These are phyloP conservation scores for Colletotrichum sp. DNA, from an alignment of 2,329 filamentous ascomycete genomes.

Conservation along the genomic window DNA sequence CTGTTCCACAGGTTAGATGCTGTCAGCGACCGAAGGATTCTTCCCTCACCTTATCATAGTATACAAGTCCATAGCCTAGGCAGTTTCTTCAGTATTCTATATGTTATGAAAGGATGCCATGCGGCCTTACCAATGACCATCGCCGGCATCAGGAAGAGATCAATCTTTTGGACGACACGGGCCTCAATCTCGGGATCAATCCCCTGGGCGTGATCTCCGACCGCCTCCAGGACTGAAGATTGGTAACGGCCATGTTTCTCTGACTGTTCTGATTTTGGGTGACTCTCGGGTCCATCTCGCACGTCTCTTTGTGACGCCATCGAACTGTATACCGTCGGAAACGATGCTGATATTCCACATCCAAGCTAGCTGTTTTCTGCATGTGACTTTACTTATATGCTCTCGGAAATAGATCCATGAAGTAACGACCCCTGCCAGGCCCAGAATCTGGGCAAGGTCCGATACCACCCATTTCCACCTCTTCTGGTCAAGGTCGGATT, in stretches of 20 bases:
- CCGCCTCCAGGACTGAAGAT: not conserved
- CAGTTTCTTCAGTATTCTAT: no score
- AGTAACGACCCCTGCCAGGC: not conserved
- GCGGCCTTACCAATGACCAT: conserved; percentile 52
- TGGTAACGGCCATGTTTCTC: not conserved
- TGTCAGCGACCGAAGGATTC: no score
- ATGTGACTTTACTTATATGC: not conserved
- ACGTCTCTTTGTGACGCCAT: not conserved
- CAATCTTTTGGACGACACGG: conserved; percentile 55
- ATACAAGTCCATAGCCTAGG: conserved; percentile 67
- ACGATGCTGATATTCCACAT: accelerated
- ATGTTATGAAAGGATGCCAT: no score
- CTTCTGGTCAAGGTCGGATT: not conserved
- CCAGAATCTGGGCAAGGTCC: not conserved
- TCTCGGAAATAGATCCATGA: not conserved
- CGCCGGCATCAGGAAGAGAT: conserved; percentile 60
- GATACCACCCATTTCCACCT: accelerated
- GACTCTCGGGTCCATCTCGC: accelerated
- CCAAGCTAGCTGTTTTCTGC: accelerated
- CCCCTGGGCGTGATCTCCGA: not conserved
- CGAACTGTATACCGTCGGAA: accelerated
- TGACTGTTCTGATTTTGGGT: accelerated
- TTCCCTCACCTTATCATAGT: conserved; percentile 73
- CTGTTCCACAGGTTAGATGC: conserved; percentile 27
- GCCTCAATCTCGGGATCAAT: not conserved